phyloP scores from a whole-genome alignment of 129 eudicot species.

The Kitagawia praeruptora region DNA sequence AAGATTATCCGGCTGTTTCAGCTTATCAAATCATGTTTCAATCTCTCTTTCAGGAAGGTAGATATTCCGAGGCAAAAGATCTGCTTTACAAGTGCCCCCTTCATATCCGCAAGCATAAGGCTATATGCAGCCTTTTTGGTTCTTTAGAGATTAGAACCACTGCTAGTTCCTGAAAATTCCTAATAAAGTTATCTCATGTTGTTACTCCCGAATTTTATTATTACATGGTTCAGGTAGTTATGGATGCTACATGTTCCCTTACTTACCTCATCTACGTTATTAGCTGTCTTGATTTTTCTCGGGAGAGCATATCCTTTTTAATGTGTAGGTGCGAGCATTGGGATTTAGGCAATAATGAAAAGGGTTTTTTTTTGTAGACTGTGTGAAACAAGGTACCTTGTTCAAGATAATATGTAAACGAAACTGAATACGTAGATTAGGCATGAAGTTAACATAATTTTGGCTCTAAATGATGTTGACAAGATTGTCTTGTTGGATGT shows the following conservation, averaged over 20 bases:
- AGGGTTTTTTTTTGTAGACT: neutral
- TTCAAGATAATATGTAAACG: neutral
- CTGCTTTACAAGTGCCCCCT: conserved; percentile 62
- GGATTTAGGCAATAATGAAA: neutral
- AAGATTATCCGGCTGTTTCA: conserved; percentile 49
- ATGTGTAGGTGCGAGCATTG: neutral
- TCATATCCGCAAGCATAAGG: conserved; percentile 55
- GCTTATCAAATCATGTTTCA: conserved; percentile 51
- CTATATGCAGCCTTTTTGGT: conserved; percentile 54
- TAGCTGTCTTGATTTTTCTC: neutral
- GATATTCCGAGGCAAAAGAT: conserved; percentile 80
- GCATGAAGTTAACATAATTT: neutral
- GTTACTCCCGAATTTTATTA: neutral
- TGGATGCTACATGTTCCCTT: neutral
- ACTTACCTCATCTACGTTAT: neutral
- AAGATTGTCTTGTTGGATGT: neutral
- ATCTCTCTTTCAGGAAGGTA: conserved; percentile 60
- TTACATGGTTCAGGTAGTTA: neutral
- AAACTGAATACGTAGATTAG: neutral
- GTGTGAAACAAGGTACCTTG: neutral
- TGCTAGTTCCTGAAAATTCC: conserved; percentile 5
- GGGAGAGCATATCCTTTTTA: neutral
- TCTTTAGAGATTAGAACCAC: conserved; percentile 24
- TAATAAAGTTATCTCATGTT: neutral
- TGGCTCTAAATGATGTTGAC: neutral